Evolutionary conservation across 1,139 yeast genomes (phyloP), one percentile per base, ranked within the genome.

Genomic region (Yamadazyma jaroonii): DNA sequence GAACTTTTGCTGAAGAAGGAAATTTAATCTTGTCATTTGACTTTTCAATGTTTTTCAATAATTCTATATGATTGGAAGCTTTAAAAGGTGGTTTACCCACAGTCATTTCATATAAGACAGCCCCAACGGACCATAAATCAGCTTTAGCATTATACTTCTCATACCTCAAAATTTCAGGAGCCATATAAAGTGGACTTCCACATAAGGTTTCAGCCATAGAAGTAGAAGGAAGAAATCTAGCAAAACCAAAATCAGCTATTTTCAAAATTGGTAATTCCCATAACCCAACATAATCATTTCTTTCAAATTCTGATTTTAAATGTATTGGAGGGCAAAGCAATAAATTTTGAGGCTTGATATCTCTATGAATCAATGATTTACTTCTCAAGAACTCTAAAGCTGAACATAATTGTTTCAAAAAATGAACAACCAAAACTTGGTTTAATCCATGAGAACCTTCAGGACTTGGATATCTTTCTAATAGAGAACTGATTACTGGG

Each of bases 141-240:
- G 97, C 97, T 57, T 89, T 90, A 3, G 97, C 98, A 52, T 90
- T 89, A 62, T 92, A 92, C 61, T 89, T 92, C 57, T 94, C 97
- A 57, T 88, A 89, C 45, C 95, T 74, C 51, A 92, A 71, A 35
- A 92, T 94, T 61, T 92, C 98, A 0, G 98, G 98, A 0, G 98
- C 98, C 98, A 92, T 92, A 60, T 94, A 92, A 33, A 92, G 66
- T 1, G 98, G 98, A 9, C 96, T 87, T 1, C 98, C 98, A 69
- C 98, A 92, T 46, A 92, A 68, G 3, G 98, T 92, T 59, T 92
- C 98, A 1, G 98, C 97, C 77, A 94, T 73, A 2, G 96, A 83
- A 1, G 96, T 85, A 33, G 86, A 81, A 8, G 97, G 97, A 47
- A 92, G 70, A 54, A 89, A 86, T 45, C 98, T 73, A 5, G 98